Evolutionary conservation across 1,284 basidiomycete species (phyloP).

Genomic region (Austropuccinia psidii): DNA sequence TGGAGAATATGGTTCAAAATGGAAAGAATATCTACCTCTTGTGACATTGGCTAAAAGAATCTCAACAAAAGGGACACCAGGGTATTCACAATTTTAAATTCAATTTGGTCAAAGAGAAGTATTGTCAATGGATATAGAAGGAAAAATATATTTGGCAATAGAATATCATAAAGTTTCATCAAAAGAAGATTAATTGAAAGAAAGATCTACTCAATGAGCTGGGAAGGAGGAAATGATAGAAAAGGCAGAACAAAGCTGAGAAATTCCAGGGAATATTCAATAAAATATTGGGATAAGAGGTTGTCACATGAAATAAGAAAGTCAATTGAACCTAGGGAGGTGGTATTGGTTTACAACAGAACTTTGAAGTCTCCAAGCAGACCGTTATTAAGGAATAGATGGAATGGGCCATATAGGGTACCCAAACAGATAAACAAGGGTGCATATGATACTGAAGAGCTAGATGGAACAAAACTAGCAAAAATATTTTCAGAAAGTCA

Average conservation of each 20-base stretch:
- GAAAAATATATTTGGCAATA: background rate
- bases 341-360: too few species aligned
- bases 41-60: background rate
- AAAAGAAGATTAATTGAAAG: background rate
- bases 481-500: too few species aligned
- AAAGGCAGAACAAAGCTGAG: background rate
- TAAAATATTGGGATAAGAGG: too few species aligned
- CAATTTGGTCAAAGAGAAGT: background rate
- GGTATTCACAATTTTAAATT: background rate
- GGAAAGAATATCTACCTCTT: background rate
- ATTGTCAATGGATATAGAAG: background rate
- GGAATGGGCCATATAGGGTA: too few species aligned
- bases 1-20: background rate
- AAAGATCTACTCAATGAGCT: background rate
- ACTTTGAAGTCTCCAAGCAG: too few species aligned
- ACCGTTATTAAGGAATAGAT: too few species aligned
- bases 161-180: background rate
- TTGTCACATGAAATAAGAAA: too few species aligned
- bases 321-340: too few species aligned
- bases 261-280: background rate
- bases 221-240: background rate
- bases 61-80: too few species aligned
- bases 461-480: too few species aligned
- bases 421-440: too few species aligned
- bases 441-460: too few species aligned